A percentile compares a stretch with the other conserved stretches of the same genome.
Conservation (phyloP, 257 asterid genomes). For the Nicotiana tomentosiformis region DNA sequence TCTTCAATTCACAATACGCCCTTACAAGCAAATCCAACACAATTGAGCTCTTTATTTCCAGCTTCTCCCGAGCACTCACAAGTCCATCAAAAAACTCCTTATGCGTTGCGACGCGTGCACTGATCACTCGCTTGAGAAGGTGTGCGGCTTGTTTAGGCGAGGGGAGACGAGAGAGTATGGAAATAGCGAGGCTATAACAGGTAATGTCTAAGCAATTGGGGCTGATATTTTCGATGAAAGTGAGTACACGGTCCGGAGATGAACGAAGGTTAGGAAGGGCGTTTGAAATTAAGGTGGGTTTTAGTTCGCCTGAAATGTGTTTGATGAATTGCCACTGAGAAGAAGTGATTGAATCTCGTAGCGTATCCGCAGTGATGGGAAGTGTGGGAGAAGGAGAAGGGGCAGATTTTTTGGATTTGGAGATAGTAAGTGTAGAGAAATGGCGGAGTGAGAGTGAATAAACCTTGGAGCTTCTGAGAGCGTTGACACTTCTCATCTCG, state of each 20-base stretch:
- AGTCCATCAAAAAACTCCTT: conserved; percentile 34
- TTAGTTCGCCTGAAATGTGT: conserved; percentile 32
- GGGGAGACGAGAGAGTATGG: conserved; percentile 37
- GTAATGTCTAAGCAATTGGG: conserved; percentile 25
- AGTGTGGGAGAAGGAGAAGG: not conserved
- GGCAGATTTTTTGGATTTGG: not conserved
- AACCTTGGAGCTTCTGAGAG: conserved; percentile 6
- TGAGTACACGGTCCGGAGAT: conserved; percentile 25
- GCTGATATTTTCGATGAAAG: conserved; percentile 27
- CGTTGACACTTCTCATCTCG: not conserved
- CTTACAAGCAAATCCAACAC: conserved; percentile 44
- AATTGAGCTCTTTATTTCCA: conserved; percentile 35
- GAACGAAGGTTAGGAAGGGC: conserved; percentile 38
- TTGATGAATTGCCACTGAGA: conserved; percentile 65
- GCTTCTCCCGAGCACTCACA: conserved; percentile 29
- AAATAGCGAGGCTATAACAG: conserved; percentile 41
- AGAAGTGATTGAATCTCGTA: conserved; percentile 18
- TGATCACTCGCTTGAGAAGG: conserved; percentile 36
- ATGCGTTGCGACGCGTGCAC: conserved; percentile 9
- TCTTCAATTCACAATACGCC: conserved; percentile 48
- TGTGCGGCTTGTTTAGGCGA: conserved; percentile 38
- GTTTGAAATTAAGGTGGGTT: conserved; percentile 28
- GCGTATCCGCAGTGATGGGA: conserved; percentile 7
- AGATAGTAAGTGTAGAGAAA: conserved; percentile 12
- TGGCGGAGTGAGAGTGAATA: not conserved